A percentile compares a stretch with the other conserved stretches of the same genome.
phyloP scores from a whole-genome alignment of 805 yeast genomes.

The Suhomyces vadensis region DNA sequence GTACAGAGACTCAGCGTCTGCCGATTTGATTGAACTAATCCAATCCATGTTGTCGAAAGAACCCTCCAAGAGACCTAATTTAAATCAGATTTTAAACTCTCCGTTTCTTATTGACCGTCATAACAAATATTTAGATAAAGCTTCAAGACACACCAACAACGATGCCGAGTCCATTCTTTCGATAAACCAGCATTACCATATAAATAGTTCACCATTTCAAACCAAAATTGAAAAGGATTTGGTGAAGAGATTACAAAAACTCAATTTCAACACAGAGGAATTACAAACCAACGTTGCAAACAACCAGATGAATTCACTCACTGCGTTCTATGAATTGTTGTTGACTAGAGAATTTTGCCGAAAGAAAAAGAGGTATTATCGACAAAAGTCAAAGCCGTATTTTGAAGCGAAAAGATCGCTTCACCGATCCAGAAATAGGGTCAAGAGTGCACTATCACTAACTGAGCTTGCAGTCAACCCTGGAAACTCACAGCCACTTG shows the following conservation, averaged over 20 bases:
- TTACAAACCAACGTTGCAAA: conserved; percentile 58
- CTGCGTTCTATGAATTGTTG: conserved; percentile 73
- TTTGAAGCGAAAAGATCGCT: conserved; percentile 34
- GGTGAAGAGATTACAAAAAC: conserved; percentile 56
- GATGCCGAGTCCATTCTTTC: conserved; percentile 41
- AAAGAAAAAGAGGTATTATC: conserved; percentile 32
- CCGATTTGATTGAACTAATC: conserved; percentile 53
- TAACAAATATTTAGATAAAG: conserved; percentile 24
- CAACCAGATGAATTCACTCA: conserved; percentile 66
- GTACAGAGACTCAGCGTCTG: conserved; percentile 49
- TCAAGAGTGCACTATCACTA: conserved; percentile 37
- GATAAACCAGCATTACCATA: conserved; percentile 39
- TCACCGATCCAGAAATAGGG: conserved; percentile 31
- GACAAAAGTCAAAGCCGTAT: conserved; percentile 33
- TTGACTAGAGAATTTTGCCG: conserved; percentile 51
- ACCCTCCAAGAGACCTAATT: conserved; percentile 60
- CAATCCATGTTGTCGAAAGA: conserved; percentile 61
- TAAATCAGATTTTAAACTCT: conserved; percentile 39
- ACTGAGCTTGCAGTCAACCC: conserved; percentile 28
- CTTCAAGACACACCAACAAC: conserved; percentile 18
- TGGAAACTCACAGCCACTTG: conserved; percentile 35
- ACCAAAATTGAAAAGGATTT: conserved; percentile 63
- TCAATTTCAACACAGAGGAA: conserved; percentile 64
- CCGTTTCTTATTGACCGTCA: conserved; percentile 35
- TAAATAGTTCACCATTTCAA: conserved; percentile 45